These are phyloP conservation scores for Erucastrum elatum DNA, from an alignment of 345 rosid species.

Conservation along the genomic window DNA sequence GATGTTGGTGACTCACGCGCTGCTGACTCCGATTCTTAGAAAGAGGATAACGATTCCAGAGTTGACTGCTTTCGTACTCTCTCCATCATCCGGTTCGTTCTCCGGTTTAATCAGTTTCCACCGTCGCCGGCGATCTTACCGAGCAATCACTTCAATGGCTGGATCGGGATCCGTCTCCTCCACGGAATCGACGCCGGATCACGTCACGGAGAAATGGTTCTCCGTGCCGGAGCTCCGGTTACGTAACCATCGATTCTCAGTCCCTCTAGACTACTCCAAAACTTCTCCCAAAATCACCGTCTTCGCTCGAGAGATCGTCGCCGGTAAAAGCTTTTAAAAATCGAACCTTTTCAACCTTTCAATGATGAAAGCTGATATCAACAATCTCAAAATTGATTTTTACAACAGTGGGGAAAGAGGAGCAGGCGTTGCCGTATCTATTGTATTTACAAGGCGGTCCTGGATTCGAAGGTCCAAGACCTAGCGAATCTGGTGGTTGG, in stretches of 20 bases:
- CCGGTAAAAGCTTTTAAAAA: constrained; percentile 44
- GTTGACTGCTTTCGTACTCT: constrained; percentile 35
- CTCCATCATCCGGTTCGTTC: neutral
- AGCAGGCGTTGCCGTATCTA: constrained; percentile 68
- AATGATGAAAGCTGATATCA: too few species aligned
- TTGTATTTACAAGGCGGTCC: constrained; percentile 92
- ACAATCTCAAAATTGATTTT: too few species aligned
- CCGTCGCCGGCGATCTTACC: constrained; percentile 30
- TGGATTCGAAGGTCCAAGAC: constrained; percentile 83
- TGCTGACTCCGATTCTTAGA: constrained; percentile 15
- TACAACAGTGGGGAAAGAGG: constrained; percentile 49
- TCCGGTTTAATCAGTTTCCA: neutral
- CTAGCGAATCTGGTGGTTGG: constrained; percentile 90
- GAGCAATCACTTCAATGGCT: constrained; percentile 45
- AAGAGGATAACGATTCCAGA: constrained; percentile 28
- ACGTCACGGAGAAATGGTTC: constrained; percentile 63
- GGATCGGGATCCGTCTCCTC: neutral
- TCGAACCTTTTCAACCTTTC: too few species aligned
- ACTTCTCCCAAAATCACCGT: constrained; percentile 58
- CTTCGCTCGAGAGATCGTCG: constrained; percentile 83
- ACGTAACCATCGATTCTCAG: constrained; percentile 75
- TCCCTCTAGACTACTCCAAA: constrained; percentile 72
- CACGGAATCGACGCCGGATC: constrained; percentile 42
- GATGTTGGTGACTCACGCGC: constrained; percentile 36
- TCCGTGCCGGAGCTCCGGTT: constrained; percentile 83